These are phyloP conservation scores for Solanum hybrid DNA, from an alignment of 305 asterid genomes.

Conservation along the genomic window DNA sequence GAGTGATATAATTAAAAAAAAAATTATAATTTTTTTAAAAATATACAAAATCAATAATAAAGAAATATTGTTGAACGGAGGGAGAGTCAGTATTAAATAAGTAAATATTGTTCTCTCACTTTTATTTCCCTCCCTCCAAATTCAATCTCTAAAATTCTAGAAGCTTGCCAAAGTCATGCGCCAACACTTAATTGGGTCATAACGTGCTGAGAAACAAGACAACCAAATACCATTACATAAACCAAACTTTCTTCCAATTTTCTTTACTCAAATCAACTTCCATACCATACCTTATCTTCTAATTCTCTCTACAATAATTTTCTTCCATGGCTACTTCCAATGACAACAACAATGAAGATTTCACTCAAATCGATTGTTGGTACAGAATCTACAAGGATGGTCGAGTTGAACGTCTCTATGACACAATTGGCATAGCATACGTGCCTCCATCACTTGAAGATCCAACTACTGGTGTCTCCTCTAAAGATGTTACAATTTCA, in stretches of 20 bases:
- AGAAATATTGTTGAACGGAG: too few relatives aligned
- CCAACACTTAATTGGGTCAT: background rate
- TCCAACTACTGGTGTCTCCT: background rate
- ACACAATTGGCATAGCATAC: background rate
- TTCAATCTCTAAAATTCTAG: background rate
- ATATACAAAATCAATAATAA: too few relatives aligned
- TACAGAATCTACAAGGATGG: background rate
- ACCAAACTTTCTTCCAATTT: too few relatives aligned
- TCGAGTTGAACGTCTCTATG: background rate
- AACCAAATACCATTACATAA: too few relatives aligned
- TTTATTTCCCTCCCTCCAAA: background rate
- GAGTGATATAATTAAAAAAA: too few relatives aligned
- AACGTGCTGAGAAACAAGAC: too few relatives aligned
- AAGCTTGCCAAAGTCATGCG: background rate
- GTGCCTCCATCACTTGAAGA: background rate
- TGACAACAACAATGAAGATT: background rate
- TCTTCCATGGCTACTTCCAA: background rate
- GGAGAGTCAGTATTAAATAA: too few relatives aligned
- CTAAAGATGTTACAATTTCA: conserved; percentile 1
- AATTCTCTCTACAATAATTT: background rate
- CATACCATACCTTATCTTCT: background rate
- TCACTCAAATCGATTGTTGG: background rate
- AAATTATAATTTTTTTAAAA: too few relatives aligned
- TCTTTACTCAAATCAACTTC: too few relatives aligned
- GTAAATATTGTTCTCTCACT: background rate